phyloP scores from a whole-genome alignment of 75 land plant species.

The Chamaecyparis obtusa region DNA sequence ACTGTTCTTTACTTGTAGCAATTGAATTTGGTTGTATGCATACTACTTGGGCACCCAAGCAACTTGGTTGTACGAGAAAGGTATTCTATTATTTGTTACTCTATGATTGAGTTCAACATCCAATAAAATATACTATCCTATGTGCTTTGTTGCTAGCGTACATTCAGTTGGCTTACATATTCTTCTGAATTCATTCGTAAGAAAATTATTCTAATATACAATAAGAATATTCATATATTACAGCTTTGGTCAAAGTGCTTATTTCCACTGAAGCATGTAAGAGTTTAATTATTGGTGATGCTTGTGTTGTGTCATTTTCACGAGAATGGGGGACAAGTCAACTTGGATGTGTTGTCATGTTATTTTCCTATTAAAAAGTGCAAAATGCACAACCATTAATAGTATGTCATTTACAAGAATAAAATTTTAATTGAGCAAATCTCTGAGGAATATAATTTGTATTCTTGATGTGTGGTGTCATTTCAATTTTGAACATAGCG shows the following conservation, averaged over 20 bases:
- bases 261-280: background rate
- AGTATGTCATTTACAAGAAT: background rate
- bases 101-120: conserved; percentile 6
- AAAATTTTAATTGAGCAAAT: background rate
- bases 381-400: background rate
- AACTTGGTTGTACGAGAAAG: background rate
- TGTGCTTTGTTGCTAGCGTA: background rate
- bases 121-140: background rate
- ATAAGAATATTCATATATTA: conserved; percentile 1
- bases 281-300: background rate
- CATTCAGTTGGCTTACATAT: background rate
- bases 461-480: background rate
- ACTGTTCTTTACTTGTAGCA: background rate
- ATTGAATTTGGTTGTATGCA: background rate
- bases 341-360: background rate
- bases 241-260: background rate
- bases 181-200: background rate
- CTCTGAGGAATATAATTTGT: background rate
- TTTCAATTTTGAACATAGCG: background rate
- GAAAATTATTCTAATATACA: background rate
- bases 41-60: background rate
- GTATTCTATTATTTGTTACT: background rate
- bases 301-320: background rate
- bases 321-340: background rate
- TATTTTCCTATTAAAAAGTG: background rate